Base-by-base conservation (phyloP, 2,329 filamentous ascomycete genomes). In the Aureobasidium vineae region DNA sequence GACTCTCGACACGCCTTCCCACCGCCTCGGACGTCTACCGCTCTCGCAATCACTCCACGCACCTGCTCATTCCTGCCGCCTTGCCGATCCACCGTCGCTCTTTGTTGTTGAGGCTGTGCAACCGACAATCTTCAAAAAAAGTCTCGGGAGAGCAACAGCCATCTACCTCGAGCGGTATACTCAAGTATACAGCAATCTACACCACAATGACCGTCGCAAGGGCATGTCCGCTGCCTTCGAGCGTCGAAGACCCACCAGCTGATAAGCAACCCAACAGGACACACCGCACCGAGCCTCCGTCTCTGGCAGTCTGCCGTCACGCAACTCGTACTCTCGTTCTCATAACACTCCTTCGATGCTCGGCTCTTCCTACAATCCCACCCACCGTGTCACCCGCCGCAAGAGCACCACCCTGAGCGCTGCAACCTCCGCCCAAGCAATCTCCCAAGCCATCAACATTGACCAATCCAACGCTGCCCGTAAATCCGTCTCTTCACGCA, bases 341-440 rank as follows among this genome's bases (percentile, higher is more conserved):
- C 91, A 92, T 81, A 91, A 92, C 81, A 91, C 91, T 59, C 90
- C 95, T 78, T 94, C 91, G 67, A 83, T 92, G 72, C 89, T 93
- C 66, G 85, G 90, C 68, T 87, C 87, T 72, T 87, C 90, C 67
- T 85, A 93, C 75, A 94, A 93, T 81, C 81, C 88, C 72, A 88
- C 87, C 77, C 90, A 97, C 78, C 90, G 95, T 72, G 87, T 98
- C 71, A 92, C 91, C 72, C 91, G 94, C 74, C 88, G 95, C 73
- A 98, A 98, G 85, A 97, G 93, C 79, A 92, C 96, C 76, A 88
- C 86, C 75, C 92, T 91, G 68, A 89, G 87, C 70, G 86, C 88
- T 54, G 85, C 84, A 56, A 84, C 86, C 77, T 93, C 90, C 78
- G 86, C 90, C 53, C 86, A 90, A 56, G 91, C 90, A 64, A 81